Base-by-base conservation (phyloP, 257 asterid genomes). In the Solanum acaule region DNA sequence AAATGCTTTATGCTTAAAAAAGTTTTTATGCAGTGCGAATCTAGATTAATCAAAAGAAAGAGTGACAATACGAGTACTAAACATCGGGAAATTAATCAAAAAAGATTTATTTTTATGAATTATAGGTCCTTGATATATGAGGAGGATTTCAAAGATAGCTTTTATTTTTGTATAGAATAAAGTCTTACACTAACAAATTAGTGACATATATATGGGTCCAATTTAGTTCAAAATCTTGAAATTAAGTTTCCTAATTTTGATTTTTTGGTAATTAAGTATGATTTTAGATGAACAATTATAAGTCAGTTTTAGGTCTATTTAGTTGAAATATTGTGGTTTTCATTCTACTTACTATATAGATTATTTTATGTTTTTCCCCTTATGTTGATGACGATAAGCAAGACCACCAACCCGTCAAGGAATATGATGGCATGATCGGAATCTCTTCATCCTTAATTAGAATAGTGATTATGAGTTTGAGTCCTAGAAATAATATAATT, bases 221-320 rank as follows among this genome's bases (percentile, higher is more conserved):
- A 13, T 77, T 14, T 10, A 40, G 35, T n/a, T 77, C 84, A 77
- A 77, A 20, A 37, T 77, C 56, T 77, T 77, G 84, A 77, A 77
- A 77, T 12, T 77, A 38, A 77, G 34, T 77, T 38, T 77, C 13
- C 34, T 38, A 27, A 77, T 13, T 77, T 75, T 40, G 31, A 77
- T 12, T 3, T 38, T 76, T 76, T 3, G 83, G 59, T 38, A 65
- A n/a, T 65, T 65, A 76, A 22, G 34, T 18, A 38, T 38, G 27
- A 38, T 75, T 46, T 46, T 75, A 75, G 49, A 11, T 75, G 34
- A 46, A 76, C 1, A 76, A 38, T 1, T 34, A 76, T 76, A 11
- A 76, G 56, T 76, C 83, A 76, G 12, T 38, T 76, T 38, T n/a
- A 76, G 33, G 33, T 38, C 13, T 76, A 75, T 35, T 35, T 75